phyloP scores from a whole-genome alignment of 2,329 filamentous ascomycete genomes.

The Scedosporium aurantiacum region DNA sequence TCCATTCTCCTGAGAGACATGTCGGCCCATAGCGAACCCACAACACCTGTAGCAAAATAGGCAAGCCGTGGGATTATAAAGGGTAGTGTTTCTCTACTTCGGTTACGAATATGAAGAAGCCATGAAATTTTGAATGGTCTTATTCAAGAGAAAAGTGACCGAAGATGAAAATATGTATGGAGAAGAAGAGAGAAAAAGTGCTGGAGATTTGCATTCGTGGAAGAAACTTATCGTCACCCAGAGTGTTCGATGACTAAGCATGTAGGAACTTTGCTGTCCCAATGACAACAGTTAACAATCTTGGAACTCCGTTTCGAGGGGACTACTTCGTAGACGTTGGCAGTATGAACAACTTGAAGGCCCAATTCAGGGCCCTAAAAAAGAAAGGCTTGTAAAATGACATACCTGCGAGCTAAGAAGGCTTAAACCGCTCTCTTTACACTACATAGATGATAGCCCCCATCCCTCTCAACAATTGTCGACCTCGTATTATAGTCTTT shows the following conservation, averaged over 20 bases:
- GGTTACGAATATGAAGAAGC: slow-evolving; percentile 32
- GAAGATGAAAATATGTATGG: slow-evolving; percentile 36
- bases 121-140: slow-evolving; percentile 20
- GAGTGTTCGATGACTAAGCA: neutral
- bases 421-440: neutral
- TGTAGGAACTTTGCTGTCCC: too few relatives aligned
- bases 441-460: neutral
- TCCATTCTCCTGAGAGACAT: slow-evolving; percentile 19
- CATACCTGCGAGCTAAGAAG: neutral
- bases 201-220: neutral
- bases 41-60: slow-evolving; percentile 32
- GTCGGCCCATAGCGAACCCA: slow-evolving; percentile 55
- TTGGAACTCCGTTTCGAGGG: neutral
- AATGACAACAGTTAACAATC: neutral
- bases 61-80: slow-evolving; percentile 50
- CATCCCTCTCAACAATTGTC: neutral
- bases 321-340: neutral
- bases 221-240: neutral
- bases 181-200: slow-evolving; percentile 24
- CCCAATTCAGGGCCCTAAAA: neutral
- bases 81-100: slow-evolving; percentile 45
- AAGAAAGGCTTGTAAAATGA: neutral
- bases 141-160: slow-evolving; percentile 23
- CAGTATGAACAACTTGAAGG: neutral
- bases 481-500: slow-evolving; percentile 10